These are phyloP conservation scores for Pterocarpus santalinus DNA, from an alignment of 306 rosid species.

Conservation along the genomic window DNA sequence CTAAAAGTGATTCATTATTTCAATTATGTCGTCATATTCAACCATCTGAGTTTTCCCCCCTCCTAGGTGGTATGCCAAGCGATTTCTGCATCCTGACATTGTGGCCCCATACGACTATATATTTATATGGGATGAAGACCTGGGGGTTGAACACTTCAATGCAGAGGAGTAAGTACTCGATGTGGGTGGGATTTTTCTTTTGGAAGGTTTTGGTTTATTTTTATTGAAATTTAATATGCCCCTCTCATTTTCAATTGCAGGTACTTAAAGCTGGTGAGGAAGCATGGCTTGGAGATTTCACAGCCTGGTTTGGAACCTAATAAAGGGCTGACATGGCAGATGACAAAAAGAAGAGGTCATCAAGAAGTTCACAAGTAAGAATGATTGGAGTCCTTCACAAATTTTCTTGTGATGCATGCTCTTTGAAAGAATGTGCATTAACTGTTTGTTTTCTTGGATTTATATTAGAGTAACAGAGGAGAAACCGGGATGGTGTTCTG, in stretches of 20 bases:
- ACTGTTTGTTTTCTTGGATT: conserved; percentile 36
- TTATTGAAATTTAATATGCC: conserved; percentile 12
- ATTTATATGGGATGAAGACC: conserved; percentile 98
- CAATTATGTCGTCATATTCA: conserved; percentile 38
- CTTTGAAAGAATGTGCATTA: conserved; percentile 22
- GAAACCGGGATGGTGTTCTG: conserved; percentile 95
- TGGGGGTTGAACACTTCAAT: conserved; percentile 94
- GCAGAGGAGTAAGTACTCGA: conserved; percentile 84
- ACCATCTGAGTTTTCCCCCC: conserved; percentile 13
- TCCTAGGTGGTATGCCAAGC: conserved; percentile 97
- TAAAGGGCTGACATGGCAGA: conserved; percentile 92
- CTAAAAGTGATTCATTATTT: conserved; percentile 17
- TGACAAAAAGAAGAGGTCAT: conserved; percentile 95
- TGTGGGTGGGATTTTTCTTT: conserved; percentile 21
- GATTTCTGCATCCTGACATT: conserved; percentile 96
- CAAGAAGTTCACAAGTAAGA: conserved; percentile 96
- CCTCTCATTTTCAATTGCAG: conserved; percentile 52
- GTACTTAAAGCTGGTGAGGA: conserved; percentile 82
- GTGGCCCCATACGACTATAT: conserved; percentile 99
- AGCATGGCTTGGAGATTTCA: conserved; percentile 97
- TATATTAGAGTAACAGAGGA: conserved; percentile 76
- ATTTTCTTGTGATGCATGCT: conserved; percentile 24
- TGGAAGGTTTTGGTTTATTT: neutral
- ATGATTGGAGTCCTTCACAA: neutral
- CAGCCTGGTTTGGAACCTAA: conserved; percentile 98